Evolutionary conservation across 345 rosid species (phyloP).

Genomic region (Lagerstroemia speciosa): DNA sequence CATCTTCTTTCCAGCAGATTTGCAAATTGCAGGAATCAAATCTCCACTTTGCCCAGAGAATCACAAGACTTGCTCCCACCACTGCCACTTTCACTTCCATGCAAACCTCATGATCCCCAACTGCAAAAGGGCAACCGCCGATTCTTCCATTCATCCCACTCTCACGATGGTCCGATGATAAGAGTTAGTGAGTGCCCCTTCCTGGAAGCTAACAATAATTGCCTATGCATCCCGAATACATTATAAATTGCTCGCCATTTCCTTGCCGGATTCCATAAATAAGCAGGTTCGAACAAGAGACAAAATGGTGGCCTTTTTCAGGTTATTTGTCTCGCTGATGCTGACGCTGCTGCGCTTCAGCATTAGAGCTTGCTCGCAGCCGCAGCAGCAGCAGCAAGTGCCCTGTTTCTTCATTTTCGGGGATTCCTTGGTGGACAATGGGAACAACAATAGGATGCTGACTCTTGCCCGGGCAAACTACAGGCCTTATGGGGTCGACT

Average conservation of each 20-base stretch:
- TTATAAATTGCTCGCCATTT: conserved; percentile 3
- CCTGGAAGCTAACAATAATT: background rate
- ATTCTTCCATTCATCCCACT: background rate
- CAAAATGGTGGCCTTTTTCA: conserved; percentile 1
- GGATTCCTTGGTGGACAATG: conserved; percentile 91
- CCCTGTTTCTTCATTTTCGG: conserved; percentile 83
- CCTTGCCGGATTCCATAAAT: background rate
- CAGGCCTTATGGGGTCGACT: conserved; percentile 85
- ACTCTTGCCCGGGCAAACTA: conserved; percentile 79
- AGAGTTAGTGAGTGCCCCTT: background rate
- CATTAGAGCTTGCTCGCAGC: conserved; percentile 20
- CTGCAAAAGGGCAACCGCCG: conserved; percentile 3
- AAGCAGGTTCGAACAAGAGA: background rate
- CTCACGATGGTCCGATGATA: background rate
- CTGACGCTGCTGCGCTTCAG: conserved; percentile 10
- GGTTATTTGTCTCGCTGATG: background rate
- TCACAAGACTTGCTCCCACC: background rate
- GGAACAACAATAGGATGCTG: conserved; percentile 65
- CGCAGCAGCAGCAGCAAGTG: conserved; percentile 41
- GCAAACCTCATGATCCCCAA: background rate
- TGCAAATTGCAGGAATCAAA: background rate
- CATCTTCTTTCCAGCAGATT: background rate
- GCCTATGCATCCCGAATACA: background rate
- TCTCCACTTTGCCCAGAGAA: background rate
- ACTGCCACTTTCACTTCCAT: background rate